A percentile compares a stretch with the other conserved stretches of the same genome.
phyloP scores from a whole-genome alignment of 768 basidiomycete genomes.

The Collybiopsis confluens region DNA sequence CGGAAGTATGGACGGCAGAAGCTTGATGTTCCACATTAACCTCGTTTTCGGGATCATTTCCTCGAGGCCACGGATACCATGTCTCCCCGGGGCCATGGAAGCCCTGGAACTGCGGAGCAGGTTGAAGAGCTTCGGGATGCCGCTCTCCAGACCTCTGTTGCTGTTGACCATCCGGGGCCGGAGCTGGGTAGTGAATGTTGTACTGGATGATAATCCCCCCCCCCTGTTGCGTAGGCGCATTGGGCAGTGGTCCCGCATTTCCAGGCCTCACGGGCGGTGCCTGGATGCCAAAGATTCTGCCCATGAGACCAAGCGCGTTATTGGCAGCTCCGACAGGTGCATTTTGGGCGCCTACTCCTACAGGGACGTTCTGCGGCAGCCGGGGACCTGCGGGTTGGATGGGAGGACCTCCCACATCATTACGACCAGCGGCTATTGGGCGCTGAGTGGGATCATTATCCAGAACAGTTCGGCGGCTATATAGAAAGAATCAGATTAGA shows the following conservation, averaged over 20 bases:
- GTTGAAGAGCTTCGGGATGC: conserved; percentile 30
- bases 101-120: conserved; percentile 53
- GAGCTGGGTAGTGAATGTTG: conserved; percentile 52
- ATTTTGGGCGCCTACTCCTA: conserved; percentile 23
- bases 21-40: neutral
- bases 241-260: conserved; percentile 25
- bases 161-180: neutral
- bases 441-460: conserved; percentile 39
- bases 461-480: conserved; percentile 78
- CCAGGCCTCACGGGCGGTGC: conserved; percentile 38
- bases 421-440: conserved; percentile 20
- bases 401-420: conserved; percentile 16
- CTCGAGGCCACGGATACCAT: conserved; percentile 61
- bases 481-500: conserved; percentile 9
- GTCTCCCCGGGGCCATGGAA: conserved; percentile 60
- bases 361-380: conserved; percentile 20
- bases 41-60: neutral
- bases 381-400: conserved; percentile 27
- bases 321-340: conserved; percentile 34
- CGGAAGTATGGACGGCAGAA: neutral
- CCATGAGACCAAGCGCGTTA: conserved; percentile 48
- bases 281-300: conserved; percentile 53
- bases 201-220: conserved; percentile 59
- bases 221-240: conserved; percentile 34
- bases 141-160: conserved; percentile 26